phyloP scores from a whole-genome alignment of 192 early-diverging fungal species.

The Globomyces pollinis-pini region DNA sequence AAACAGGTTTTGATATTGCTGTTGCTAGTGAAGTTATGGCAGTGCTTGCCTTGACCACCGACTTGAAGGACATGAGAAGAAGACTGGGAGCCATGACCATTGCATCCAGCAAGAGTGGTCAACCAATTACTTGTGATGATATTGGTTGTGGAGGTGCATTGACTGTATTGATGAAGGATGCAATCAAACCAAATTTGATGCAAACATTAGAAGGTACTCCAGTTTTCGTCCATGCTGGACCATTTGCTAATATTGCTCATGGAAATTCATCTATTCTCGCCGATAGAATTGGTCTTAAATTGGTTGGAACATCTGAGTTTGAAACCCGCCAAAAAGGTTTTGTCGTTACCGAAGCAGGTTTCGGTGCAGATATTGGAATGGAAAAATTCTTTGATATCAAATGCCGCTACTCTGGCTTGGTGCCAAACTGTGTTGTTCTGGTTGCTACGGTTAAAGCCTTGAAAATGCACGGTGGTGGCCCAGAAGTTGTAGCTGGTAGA shows the following conservation, averaged over 20 bases:
- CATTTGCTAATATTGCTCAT: constrained; percentile 99
- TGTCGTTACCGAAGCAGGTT: constrained; percentile 97
- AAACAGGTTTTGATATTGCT: constrained; percentile 96
- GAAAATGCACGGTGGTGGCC: constrained; percentile 97
- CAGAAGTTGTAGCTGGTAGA: constrained; percentile 82
- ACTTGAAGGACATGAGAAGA: constrained; percentile 86
- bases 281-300: constrained; percentile 91
- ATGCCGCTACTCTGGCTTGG: constrained; percentile 79
- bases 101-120: constrained; percentile 69
- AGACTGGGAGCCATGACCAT: constrained; percentile 90
- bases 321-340: constrained; percentile 56
- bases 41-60: constrained; percentile 85
- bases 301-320: constrained; percentile 63
- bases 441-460: constrained; percentile 90
- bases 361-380: constrained; percentile 99
- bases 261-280: constrained; percentile 95
- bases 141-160: constrained; percentile 91
- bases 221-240: constrained; percentile 96
- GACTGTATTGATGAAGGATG: constrained; percentile 96
- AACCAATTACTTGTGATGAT: constrained; percentile 91
- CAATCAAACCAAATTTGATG: constrained; percentile 98
- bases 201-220: constrained; percentile 99
- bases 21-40: constrained; percentile 99
- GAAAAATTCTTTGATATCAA: constrained; percentile 99
- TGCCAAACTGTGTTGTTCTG: constrained; percentile 85